These are phyloP conservation scores for Asterella californica DNA, from an alignment of 225 moss, liverwort and hornwort genomes.

Conservation along the genomic window DNA sequence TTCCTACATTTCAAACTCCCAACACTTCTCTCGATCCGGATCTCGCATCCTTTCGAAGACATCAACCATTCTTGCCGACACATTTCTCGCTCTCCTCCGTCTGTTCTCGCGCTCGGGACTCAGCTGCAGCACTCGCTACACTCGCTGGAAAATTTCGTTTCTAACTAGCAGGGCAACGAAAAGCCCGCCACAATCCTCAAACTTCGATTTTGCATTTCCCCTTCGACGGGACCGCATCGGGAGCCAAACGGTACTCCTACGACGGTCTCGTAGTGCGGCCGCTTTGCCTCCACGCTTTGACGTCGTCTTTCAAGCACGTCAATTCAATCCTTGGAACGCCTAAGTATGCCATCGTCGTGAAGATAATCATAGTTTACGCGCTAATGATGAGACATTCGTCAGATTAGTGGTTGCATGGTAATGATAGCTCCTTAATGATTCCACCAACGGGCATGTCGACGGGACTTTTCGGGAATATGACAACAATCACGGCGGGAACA, in stretches of 20 bases:
- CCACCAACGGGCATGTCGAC: background rate
- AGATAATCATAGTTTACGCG: no score
- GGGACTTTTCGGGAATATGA: background rate
- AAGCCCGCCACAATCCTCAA: slow-evolving; percentile 11
- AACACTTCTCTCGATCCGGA: background rate
- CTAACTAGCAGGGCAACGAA: slow-evolving; percentile 2
- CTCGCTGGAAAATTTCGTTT: slow-evolving; percentile 5
- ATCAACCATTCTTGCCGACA: background rate
- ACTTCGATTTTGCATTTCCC: background rate
- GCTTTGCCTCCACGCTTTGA: background rate
- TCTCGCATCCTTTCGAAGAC: background rate
- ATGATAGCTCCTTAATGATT: background rate
- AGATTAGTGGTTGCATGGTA: background rate
- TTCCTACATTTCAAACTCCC: slow-evolving; percentile 1
- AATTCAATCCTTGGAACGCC: no score
- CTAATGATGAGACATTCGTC: no score
- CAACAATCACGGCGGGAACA: background rate
- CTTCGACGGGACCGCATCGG: slow-evolving; percentile 12
- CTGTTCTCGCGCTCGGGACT: background rate
- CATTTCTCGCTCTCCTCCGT: background rate
- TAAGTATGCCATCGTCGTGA: no score
- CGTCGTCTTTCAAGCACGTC: background rate
- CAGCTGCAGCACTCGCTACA: slow-evolving; percentile 1
- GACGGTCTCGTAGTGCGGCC: background rate
- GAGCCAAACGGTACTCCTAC: background rate